Base-by-base conservation (phyloP, 2,329 filamentous ascomycete genomes). In the Tothia fuscella region DNA sequence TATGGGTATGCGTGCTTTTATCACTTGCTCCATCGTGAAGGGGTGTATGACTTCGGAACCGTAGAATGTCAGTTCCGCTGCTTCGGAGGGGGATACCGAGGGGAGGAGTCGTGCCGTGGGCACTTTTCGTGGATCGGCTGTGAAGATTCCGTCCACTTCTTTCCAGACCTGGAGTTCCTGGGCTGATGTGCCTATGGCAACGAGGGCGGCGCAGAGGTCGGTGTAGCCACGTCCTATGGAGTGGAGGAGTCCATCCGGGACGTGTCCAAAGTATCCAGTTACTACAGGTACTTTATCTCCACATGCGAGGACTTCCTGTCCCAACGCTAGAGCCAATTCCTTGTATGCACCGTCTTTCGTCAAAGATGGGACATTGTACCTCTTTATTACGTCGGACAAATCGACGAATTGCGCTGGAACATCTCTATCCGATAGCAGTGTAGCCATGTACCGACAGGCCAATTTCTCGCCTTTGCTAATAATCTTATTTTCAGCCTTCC, bases 91-190 rank as follows among this genome's bases (percentile, higher is more conserved):
- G 3, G 89, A 95, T 57, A 98, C 94, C 41, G 80, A 80, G 9
- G 80, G 66, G 33, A 98, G 72, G n/a, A 98, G 70, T 35, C 82
- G 74, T n/a, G 91, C 93, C 1, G 89, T 96, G 3, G 89, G 88
- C 29, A 93, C 85, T 61, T 91, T 93, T 51, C 82, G 76, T 3
- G 85, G 85, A 55, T 95, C 89, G 4, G 79, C 78, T 1, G 78
- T 82, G 62, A 94, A 91, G 56, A 96, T 93, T 45, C 87, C 88
- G 60, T 98, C 91, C 5, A 98, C 91, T 59, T 98, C 91, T 66
- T 98, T 98, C 91, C 91, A 96, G 48, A 98, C 83, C 61, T 98
- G 91, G 40, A 98, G 72, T 61, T 98, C 91, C 41, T 80, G 68
- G 1, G 91, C 91, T 52, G 76, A 70, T n/a, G 93, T 67, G 3